phyloP scores from a whole-genome alignment of 164 flowering plant genomes.

The Santalum album region DNA sequence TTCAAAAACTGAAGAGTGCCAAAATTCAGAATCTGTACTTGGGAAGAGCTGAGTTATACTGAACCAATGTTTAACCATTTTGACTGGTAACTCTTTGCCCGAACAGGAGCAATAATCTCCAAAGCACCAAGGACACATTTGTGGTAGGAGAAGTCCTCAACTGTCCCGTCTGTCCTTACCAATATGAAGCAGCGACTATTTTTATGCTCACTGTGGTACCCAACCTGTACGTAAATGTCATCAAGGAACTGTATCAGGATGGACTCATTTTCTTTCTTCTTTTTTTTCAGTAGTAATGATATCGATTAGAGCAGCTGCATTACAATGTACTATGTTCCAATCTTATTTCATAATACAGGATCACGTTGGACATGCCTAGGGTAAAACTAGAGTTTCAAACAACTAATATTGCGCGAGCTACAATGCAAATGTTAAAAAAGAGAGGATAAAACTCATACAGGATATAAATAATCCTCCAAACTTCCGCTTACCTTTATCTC shows the following conservation, averaged over 20 bases:
- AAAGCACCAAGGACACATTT: conserved; percentile 64
- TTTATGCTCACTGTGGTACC: conserved; percentile 27
- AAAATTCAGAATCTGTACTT: conserved; percentile 1
- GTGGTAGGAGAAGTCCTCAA: conserved; percentile 73
- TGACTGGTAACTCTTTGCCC: conserved; percentile 22
- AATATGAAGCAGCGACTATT: conserved; percentile 54
- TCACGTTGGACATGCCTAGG: neutral
- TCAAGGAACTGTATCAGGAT: neutral
- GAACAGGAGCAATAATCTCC: conserved; percentile 36
- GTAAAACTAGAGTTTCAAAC: no score
- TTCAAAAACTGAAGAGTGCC: neutral
- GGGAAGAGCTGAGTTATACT: neutral
- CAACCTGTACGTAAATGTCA: conserved; percentile 37
- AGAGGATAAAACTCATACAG: neutral
- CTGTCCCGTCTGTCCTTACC: conserved; percentile 57
- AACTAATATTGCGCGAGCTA: no score
- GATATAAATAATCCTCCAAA: neutral
- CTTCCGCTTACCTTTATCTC: conserved; percentile 52
- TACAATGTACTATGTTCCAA: neutral
- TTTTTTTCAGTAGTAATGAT: no score
- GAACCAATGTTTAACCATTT: conserved; percentile 18
- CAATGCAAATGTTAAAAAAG: neutral
- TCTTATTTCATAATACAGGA: neutral
- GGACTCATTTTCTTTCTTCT: neutral
- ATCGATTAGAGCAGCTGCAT: no score